Base-by-base conservation (phyloP, 257 asterid species). In the Primulina eburnea region DNA sequence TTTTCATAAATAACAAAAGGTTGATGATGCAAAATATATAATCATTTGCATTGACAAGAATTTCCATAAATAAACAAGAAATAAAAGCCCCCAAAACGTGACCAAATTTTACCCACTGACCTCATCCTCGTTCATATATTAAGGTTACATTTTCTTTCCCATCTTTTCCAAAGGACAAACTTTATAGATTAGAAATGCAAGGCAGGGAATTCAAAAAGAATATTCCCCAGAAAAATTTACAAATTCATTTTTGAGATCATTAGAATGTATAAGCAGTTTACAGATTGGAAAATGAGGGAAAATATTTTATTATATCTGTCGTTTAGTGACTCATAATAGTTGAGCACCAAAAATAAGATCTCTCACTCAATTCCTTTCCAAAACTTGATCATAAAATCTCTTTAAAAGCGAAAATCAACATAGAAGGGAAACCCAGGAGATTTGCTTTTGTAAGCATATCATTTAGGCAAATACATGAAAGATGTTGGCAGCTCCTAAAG, bases 11-110 rank as follows among this genome's bases (percentile, higher is more conserved):
- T 12, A 47, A 47, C 30, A 28, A 28, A 28, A 28, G 29, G 29
- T 28, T 28, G 29, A 28, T 28, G 29, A 28, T 28, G 29, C 29
- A 28, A 28, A 28, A 28, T 28, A 28, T 28, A 28, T 28, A 57
- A 57, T 43, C 26, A 14, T 60, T 78, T 11, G 73, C 60, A 64
- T 68, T 40, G 43, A 59, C 57, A 56, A 10, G 61, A 47, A 33
- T 28, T 2, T 18, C 57, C 21, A 33, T 64, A 43, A 64, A 75
- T 9, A 17, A 59, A 64, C 29, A 24, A 64, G 60, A 72, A n/a
- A 62, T 10, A 40, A 16, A 40, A 47, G 18, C 56, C 60, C 37
- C 26, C 64, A 61, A 65, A 40, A 60, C 2, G 29, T 10, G 32
- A 21, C 29, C 32, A 50, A 47, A 38, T 24, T 52, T 65, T 30